phyloP scores from a whole-genome alignment of 352 stramenopile species.

The Pythium monospermum region DNA sequence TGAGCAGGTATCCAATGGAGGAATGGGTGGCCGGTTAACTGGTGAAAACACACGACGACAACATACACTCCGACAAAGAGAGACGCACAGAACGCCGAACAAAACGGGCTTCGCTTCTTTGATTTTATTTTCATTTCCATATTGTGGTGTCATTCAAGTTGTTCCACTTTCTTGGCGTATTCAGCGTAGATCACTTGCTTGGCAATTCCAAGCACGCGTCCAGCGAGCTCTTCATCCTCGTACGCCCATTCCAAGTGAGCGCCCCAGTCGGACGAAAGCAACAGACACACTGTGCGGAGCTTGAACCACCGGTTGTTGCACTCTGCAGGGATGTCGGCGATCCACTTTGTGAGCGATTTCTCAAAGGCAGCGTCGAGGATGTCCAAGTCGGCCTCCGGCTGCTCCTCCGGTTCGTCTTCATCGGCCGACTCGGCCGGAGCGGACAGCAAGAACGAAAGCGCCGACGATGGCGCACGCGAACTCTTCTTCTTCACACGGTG shows the following conservation, averaged over 20 bases:
- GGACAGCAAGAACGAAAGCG: constrained; percentile 77
- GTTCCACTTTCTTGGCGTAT: constrained; percentile 41
- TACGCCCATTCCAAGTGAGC: constrained; percentile 81
- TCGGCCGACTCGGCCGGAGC: constrained; percentile 62
- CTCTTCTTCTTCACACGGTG: constrained; percentile 71
- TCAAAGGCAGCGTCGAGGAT: constrained; percentile 47
- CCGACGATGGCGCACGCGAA: constrained; percentile 45
- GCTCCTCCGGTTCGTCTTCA: constrained; percentile 65
- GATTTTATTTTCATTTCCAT: too few relatives aligned
- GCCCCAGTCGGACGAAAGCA: constrained; percentile 71
- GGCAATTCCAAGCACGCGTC: constrained; percentile 73
- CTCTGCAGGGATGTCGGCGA: constrained; percentile 49
- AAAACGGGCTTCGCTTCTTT: too few relatives aligned
- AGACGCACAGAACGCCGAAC: too few relatives aligned
- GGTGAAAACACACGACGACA: too few relatives aligned
- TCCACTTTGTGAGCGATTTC: constrained; percentile 50
- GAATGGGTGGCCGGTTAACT: too few relatives aligned
- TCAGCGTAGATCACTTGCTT: constrained; percentile 73
- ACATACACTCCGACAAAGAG: too few relatives aligned
- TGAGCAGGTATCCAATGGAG: too few relatives aligned
- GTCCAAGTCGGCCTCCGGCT: constrained; percentile 59
- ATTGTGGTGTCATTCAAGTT: constrained; percentile 23
- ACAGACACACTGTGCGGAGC: constrained; percentile 59
- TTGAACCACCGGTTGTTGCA: constrained; percentile 71
- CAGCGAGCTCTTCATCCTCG: constrained; percentile 79